Percentiles rank a stretch among this genome's conserved stretches.
Conservation (phyloP, 352 stramenopile genomes). For the Phytophthora boehmeriae region DNA sequence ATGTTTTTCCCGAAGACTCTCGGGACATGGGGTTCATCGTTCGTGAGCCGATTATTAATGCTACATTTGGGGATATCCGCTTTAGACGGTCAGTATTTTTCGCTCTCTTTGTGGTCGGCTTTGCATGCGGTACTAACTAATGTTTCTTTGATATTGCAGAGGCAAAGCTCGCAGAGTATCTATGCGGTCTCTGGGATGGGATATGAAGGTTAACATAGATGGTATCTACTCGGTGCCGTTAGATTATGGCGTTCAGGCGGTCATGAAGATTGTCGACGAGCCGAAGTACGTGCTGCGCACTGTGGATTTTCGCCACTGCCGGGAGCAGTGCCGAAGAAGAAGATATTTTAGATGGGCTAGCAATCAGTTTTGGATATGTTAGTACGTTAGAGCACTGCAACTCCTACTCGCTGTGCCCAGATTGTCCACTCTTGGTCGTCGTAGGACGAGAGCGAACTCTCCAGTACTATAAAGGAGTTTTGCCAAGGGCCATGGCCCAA, state of each 20-base stretch:
- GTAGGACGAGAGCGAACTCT: too few species aligned
- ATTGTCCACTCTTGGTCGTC: too few species aligned
- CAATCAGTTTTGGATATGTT: conserved; percentile 36
- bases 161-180: conserved; percentile 84
- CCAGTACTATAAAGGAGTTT: too few species aligned
- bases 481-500: too few species aligned
- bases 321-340: conserved; percentile 31
- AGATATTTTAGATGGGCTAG: conserved; percentile 37
- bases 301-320: conserved; percentile 59
- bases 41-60: conserved; percentile 90
- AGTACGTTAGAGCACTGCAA: too few species aligned
- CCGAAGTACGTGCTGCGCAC: conserved; percentile 88
- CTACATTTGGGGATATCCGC: conserved; percentile 89
- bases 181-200: conserved; percentile 88
- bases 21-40: conserved; percentile 89
- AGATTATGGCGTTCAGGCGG: conserved; percentile 89
- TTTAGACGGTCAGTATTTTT: conserved; percentile 68
- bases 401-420: too few species aligned
- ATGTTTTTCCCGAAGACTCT: conserved; percentile 83
- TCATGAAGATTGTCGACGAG: conserved; percentile 90
- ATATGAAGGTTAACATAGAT: conserved; percentile 91
- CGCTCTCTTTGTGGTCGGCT: conserved; percentile 1
- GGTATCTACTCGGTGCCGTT: conserved; percentile 88
- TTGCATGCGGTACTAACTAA: neutral
- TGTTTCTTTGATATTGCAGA: conserved; percentile 32